phyloP scores from a whole-genome alignment of 2,329 filamentous ascomycete species.

The Colletotrichum graminicola region DNA sequence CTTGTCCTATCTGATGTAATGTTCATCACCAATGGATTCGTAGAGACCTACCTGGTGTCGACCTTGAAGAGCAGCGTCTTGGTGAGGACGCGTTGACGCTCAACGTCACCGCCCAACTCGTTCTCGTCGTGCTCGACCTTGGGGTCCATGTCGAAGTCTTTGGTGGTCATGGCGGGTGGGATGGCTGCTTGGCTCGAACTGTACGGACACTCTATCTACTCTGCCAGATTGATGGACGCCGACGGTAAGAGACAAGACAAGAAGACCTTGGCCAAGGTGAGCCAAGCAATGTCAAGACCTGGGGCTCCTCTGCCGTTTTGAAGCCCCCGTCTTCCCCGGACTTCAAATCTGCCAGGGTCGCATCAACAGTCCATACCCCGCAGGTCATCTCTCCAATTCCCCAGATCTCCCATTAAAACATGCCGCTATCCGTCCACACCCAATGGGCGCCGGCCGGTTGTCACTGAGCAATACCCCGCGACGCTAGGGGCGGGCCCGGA shows the following conservation, averaged over 20 bases:
- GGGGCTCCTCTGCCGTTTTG: slow-evolving; percentile 34
- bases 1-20: neutral
- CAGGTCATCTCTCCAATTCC: slow-evolving; percentile 15
- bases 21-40: too few relatives aligned
- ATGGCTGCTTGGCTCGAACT: neutral
- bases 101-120: slow-evolving; percentile 38
- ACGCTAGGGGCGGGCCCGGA: neutral
- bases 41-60: slow-evolving; percentile 44
- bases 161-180: slow-evolving; percentile 11
- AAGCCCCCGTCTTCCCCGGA: slow-evolving; percentile 35
- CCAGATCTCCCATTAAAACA: neutral
- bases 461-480: neutral
- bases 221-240: neutral
- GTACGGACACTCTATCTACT: neutral
- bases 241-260: neutral
- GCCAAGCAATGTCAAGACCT: slow-evolving; percentile 31
- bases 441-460: slow-evolving; percentile 12
- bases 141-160: slow-evolving; percentile 37
- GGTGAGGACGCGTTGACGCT: slow-evolving; percentile 43
- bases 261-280: neutral
- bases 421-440: slow-evolving; percentile 36
- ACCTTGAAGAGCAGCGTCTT: slow-evolving; percentile 48
- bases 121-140: slow-evolving; percentile 44
- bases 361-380: neutral
- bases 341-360: slow-evolving; percentile 29